Evolutionary conservation across 768 basidiomycete genomes (phyloP).

Genomic region (Lactifluus subvellereus): DNA sequence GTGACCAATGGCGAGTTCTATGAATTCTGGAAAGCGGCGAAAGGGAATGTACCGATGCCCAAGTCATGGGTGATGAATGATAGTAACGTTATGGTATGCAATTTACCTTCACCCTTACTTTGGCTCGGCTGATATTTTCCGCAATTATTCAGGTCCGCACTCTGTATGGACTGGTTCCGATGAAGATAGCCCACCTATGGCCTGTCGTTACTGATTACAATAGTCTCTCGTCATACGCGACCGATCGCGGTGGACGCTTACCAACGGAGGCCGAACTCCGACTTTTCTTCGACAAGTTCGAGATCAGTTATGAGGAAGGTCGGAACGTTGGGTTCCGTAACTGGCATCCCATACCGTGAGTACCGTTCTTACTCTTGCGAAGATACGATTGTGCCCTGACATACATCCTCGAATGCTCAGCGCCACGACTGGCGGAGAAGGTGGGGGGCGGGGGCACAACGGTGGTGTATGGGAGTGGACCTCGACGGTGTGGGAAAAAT

Average conservation of each 20-base stretch:
- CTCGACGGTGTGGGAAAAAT: constrained; percentile 62
- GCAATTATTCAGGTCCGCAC: constrained; percentile 58
- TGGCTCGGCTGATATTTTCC: background rate
- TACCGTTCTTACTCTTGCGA: constrained; percentile 15
- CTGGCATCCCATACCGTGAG: constrained; percentile 92
- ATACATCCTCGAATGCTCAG: constrained; percentile 32
- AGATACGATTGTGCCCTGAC: background rate
- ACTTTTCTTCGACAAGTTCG: constrained; percentile 69
- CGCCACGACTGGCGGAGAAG: constrained; percentile 57
- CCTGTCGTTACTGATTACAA: constrained; percentile 77
- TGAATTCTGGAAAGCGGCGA: constrained; percentile 49
- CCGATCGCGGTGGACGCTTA: constrained; percentile 86
- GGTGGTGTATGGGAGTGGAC: constrained; percentile 99
- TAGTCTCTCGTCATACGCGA: constrained; percentile 74
- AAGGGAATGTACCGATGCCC: constrained; percentile 48
- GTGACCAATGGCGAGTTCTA: constrained; percentile 87
- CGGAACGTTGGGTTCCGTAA: constrained; percentile 84
- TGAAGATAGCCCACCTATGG: constrained; percentile 78
- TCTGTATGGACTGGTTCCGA: constrained; percentile 75
- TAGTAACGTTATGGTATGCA: constrained; percentile 45
- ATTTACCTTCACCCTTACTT: background rate
- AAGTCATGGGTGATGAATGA: constrained; percentile 66
- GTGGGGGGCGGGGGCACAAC: constrained; percentile 64
- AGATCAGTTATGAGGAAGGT: constrained; percentile 68
- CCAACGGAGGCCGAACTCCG: constrained; percentile 88